Evolutionary conservation across 192 early-diverging fungal species (phyloP).

Genomic region (Spizellomyces punctatus): DNA sequence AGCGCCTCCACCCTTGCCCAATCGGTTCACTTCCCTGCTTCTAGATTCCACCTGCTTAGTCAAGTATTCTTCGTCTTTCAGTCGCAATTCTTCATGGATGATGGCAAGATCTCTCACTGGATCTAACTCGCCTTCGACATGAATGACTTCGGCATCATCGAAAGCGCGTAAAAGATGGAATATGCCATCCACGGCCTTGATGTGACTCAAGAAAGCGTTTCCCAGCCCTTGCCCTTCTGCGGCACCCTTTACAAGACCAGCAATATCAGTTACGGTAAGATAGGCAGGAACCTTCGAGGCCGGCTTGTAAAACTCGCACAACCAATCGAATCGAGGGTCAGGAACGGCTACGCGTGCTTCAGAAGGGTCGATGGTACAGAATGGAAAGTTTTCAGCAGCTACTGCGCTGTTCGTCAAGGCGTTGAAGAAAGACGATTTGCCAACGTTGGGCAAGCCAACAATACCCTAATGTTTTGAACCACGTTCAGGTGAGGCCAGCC

Average conservation of each 20-base stretch:
- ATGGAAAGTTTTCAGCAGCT: constrained; percentile 81
- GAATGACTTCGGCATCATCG: constrained; percentile 89
- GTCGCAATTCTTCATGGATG: constrained; percentile 93
- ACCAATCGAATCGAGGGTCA: constrained; percentile 85
- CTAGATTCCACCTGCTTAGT: constrained; percentile 73
- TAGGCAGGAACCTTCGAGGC: constrained; percentile 64
- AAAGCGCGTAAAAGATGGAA: constrained; percentile 75
- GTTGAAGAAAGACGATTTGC: constrained; percentile 63
- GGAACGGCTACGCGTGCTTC: constrained; percentile 90
- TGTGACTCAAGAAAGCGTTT: constrained; percentile 93
- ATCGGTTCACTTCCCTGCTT: constrained; percentile 67
- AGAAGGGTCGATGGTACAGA: constrained; percentile 93
- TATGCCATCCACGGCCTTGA: constrained; percentile 62
- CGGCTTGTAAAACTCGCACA: constrained; percentile 62
- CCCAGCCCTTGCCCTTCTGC: constrained; percentile 59
- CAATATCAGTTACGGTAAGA: constrained; percentile 95
- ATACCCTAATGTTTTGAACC: constrained; percentile 46
- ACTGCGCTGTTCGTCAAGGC: constrained; percentile 45
- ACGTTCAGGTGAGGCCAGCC: not conserved
- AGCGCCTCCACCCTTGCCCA: constrained; percentile 65
- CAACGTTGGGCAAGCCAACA: constrained; percentile 98
- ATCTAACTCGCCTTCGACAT: constrained; percentile 67
- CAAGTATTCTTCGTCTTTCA: constrained; percentile 86
- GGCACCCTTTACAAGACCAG: constrained; percentile 86
- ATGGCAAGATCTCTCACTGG: constrained; percentile 92